Evolutionary conservation across 2,329 filamentous ascomycete species (phyloP).

Genomic region (Paracoccidioides brasiliensis): DNA sequence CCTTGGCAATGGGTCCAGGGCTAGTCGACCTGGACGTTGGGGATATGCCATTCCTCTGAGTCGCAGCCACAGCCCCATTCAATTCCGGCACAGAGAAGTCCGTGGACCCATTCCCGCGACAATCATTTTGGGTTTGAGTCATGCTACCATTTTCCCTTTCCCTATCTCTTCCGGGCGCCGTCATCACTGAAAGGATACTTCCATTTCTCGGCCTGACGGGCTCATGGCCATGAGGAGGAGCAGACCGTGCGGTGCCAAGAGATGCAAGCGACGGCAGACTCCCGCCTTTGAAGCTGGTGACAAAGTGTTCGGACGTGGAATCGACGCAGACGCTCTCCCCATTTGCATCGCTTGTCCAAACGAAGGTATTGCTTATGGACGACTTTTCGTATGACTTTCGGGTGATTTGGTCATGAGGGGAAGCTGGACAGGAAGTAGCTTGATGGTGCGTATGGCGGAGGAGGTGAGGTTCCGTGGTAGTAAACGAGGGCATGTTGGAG

Average conservation of each 20-base stretch:
- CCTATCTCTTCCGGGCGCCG: constrained; percentile 22
- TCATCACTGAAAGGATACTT: constrained; percentile 38
- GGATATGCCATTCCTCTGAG: background rate
- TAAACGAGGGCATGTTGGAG: constrained; percentile 26
- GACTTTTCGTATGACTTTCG: constrained; percentile 34
- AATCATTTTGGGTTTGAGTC: background rate
- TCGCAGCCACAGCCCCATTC: background rate
- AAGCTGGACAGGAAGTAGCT: constrained; percentile 23
- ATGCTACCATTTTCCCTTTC: constrained; percentile 13
- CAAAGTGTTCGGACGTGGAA: constrained; percentile 26
- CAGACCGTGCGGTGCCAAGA: constrained; percentile 44
- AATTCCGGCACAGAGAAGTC: background rate
- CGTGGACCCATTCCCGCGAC: background rate
- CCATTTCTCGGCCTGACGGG: constrained; percentile 28
- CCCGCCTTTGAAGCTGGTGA: constrained; percentile 34
- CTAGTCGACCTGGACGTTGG: constrained; percentile 12
- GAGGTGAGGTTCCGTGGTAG: constrained; percentile 22
- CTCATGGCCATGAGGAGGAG: constrained; percentile 31
- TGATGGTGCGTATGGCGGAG: constrained; percentile 22
- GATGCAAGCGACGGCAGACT: constrained; percentile 41
- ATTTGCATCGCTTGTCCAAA: constrained; percentile 33
- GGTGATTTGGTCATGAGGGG: constrained; percentile 27
- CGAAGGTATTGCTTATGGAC: constrained; percentile 33
- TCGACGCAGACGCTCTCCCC: constrained; percentile 30
- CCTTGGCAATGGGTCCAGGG: constrained; percentile 21